Base-by-base conservation (phyloP, 257 asterid genomes). In the Penstemon barbatus region DNA sequence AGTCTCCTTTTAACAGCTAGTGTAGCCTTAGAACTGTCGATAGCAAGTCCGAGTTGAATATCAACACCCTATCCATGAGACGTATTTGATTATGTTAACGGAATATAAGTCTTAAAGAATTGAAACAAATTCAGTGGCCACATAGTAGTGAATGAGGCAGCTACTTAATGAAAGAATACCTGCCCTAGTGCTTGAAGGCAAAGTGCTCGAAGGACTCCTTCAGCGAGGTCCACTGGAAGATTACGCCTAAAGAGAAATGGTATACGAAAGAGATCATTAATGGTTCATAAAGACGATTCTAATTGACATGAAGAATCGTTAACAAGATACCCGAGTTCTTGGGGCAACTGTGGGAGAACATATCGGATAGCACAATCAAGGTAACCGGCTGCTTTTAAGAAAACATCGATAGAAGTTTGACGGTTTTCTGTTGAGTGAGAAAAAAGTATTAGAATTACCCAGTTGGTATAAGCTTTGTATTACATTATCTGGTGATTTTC, bases 111-210 rank as follows among this genome's bases (percentile, higher is more conserved):
- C 33, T 25, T 25, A 25, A 25, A 25, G 33, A 1, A 25, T 25
- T 25, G 33, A 25, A 25, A 25, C 33, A 25, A 25, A 25, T 25
- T 25, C 43, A 61, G 66, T 18, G 57, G 13, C 43, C 45, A 42
- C 58, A 59, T 52, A 44, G 55, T 39, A 63, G 36, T 33, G 8
- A 71, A 51, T 53, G 61, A 63, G 51, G 68, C 15, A 50, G 65
- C 69, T 25, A 46, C 13, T 54, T 63, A 48, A 60, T 70, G 63
- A 78, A 63, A 44, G 39, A 71, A 60, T 88, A 93, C 96, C 97
- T 93, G 97, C 61, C 97, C 98, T 68, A 93, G 77, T 39, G 95
- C 96, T 84, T 93, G 95, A 74, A 93, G 98, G 82, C 97, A 90
- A 68, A 88, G 95, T 68, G 98, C 93, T 75, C 97, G 83, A 51